Base-by-base conservation (phyloP, 1,139 yeast species). In the Protomyces inouyei region DNA sequence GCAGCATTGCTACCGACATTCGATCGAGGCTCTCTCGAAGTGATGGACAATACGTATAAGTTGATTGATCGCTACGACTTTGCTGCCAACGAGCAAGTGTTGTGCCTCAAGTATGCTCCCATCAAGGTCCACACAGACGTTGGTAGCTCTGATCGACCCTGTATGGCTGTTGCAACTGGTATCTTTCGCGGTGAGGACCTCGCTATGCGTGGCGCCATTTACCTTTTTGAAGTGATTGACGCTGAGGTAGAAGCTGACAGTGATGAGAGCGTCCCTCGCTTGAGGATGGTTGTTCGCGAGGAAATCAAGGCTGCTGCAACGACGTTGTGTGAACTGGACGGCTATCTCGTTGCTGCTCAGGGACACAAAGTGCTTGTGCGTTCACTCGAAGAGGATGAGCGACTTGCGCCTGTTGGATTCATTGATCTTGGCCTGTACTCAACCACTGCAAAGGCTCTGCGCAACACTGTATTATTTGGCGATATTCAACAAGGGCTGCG, bases 401-500 rank as follows among this genome's bases (percentile, higher is more conserved):
- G 82, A 57, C 86, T 88, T 16, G 91, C 86, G 69, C 97, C 98
- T 0, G 97, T 93, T 2, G 98, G 98, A 1, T 93, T 95, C 72
- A 80, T 87, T 66, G 98, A 93, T 73, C 83, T 92, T 32, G 85
- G 93, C 1, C 84, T 91, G 0, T 90, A 84, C 73, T 85, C 90
- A 1, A 80, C 88, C 14, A 96, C 88, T 69, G 82, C 90, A 32
- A 92, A 92, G 74, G 82, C 91, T 69, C 85, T 89, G 73, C 93
- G 95, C 48, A 90, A 92, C 73, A 77, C 92, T 72, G 74, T 92
- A 35, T 71, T 90, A 1, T 75, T 91, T 35, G 96, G 96, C 21
- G 99, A 93, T 75, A 80, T 90, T 0, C 79, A 85, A 74, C 87
- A 88, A 69, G 87, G 96, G 69, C 79, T 90, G 6, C 85, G 93